These are phyloP conservation scores for Viola odorata DNA, from an alignment of 345 rosid species.

Conservation along the genomic window DNA sequence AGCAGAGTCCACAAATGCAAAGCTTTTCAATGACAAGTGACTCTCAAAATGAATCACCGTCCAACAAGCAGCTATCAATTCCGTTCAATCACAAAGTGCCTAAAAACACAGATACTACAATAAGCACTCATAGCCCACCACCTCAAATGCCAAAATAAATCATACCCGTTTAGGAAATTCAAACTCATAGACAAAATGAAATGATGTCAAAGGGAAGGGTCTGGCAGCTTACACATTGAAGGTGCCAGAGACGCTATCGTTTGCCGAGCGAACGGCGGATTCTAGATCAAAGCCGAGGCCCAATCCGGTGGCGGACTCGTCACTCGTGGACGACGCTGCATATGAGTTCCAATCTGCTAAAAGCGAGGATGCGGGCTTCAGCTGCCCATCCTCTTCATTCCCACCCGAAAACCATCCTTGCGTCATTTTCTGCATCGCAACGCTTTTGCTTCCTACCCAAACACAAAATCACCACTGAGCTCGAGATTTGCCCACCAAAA, in stretches of 20 bases:
- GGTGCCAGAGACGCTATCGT: slow-evolving; percentile 26
- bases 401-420: slow-evolving; percentile 20
- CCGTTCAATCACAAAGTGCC: too few relatives aligned
- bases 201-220: not conserved
- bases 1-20: too few relatives aligned
- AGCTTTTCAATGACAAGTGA: too few relatives aligned
- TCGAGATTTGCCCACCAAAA: not conserved
- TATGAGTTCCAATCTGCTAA: slow-evolving; percentile 29
- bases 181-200: not conserved
- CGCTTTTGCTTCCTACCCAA: not conserved
- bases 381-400: slow-evolving; percentile 9
- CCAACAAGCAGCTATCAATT: too few relatives aligned
- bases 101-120: not conserved
- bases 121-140: not conserved
- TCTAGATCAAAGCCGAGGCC: slow-evolving; percentile 22
- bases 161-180: not conserved
- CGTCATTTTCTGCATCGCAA: slow-evolving; percentile 15
- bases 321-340: slow-evolving; percentile 13
- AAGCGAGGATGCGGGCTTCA: slow-evolving; percentile 17
- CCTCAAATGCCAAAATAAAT: not conserved
- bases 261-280: slow-evolving; percentile 27
- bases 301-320: slow-evolving; percentile 2
- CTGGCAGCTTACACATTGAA: slow-evolving; percentile 21
- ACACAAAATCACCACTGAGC: too few relatives aligned
- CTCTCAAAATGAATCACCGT: too few relatives aligned